phyloP scores from a whole-genome alignment of 73 alveolate genomes.

The Paramecium pentaurelia region DNA sequence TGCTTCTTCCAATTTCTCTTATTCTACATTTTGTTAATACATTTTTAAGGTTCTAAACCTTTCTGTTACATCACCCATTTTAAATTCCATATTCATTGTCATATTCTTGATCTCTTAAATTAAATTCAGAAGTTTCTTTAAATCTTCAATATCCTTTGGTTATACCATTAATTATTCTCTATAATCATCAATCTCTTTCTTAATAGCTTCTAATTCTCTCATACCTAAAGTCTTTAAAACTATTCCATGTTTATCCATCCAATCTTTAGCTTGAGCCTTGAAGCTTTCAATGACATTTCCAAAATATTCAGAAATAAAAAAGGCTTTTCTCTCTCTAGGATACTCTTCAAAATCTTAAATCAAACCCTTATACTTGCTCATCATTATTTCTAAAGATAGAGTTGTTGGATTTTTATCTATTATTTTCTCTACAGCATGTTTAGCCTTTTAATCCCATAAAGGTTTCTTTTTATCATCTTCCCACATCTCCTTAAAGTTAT shows the following conservation, averaged over 20 bases:
- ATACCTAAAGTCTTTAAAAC: constrained; percentile 85
- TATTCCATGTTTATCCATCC: constrained; percentile 85
- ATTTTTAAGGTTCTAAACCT: constrained; percentile 90
- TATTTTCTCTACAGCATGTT: constrained; percentile 56
- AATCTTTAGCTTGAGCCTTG: constrained; percentile 71
- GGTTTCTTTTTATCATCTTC: not conserved
- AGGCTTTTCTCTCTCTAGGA: constrained; percentile 71
- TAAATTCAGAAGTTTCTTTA: constrained; percentile 85
- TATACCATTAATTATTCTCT: constrained; percentile 77
- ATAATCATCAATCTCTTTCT: constrained; percentile 81
- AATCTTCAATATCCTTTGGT: constrained; percentile 88
- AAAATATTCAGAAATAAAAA: constrained; percentile 63
- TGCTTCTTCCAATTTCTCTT: constrained; percentile 80
- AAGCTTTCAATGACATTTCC: constrained; percentile 56
- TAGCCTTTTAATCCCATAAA: constrained; percentile 63
- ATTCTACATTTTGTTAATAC: constrained; percentile 83
- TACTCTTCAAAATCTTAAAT: constrained; percentile 54
- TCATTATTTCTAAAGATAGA: constrained; percentile 22
- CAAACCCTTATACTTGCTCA: constrained; percentile 31
- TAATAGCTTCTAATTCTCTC: constrained; percentile 83
- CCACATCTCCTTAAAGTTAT: constrained; percentile 18
- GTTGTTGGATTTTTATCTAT: constrained; percentile 62
- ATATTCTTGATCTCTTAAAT: constrained; percentile 90
- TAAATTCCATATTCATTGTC: constrained; percentile 97
- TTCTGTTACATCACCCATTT: constrained; percentile 93